Conservation (phyloP, 768 basidiomycete species). For the Termitomyces sp. region DNA sequence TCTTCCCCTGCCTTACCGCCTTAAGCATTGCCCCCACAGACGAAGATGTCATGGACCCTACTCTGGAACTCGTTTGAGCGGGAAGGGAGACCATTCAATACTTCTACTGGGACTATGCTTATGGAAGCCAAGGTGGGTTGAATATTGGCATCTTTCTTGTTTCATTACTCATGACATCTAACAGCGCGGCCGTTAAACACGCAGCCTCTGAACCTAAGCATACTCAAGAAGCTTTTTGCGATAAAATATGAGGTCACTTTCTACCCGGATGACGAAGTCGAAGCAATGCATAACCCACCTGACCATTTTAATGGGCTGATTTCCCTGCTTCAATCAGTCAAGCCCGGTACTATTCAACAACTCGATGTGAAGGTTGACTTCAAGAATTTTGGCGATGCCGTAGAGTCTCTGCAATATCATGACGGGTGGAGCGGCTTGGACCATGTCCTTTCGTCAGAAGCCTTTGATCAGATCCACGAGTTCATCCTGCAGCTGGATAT, state of each 20-base stretch:
- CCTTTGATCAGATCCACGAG: neutral
- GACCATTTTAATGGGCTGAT: slow-evolving; percentile 8
- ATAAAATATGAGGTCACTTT: slow-evolving; percentile 8
- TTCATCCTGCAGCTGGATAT: slow-evolving; percentile 1
- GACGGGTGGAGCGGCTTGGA: slow-evolving; percentile 4
- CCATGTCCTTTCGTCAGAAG: neutral
- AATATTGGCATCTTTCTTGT: neutral
- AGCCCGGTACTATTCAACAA: neutral
- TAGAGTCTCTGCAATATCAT: neutral
- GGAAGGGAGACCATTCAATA: slow-evolving; percentile 5
- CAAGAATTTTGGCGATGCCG: neutral
- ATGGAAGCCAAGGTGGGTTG: slow-evolving; percentile 3
- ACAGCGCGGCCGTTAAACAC: slow-evolving; percentile 6
- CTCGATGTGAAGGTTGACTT: slow-evolving; percentile 4
- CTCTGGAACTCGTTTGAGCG: neutral
- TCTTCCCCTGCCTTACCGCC: slow-evolving; percentile 1
- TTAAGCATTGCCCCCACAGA: slow-evolving; percentile 1
- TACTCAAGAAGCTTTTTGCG: slow-evolving; percentile 4
- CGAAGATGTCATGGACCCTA: neutral
- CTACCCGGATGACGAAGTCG: slow-evolving; percentile 5
- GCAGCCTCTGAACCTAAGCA: neutral
- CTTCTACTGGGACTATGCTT: slow-evolving; percentile 10
- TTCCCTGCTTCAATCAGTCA: slow-evolving; percentile 3
- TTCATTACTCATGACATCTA: neutral
- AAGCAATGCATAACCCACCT: neutral